These are phyloP conservation scores for Cubamyces sp. DNA, from an alignment of 768 basidiomycete genomes.

Conservation along the genomic window DNA sequence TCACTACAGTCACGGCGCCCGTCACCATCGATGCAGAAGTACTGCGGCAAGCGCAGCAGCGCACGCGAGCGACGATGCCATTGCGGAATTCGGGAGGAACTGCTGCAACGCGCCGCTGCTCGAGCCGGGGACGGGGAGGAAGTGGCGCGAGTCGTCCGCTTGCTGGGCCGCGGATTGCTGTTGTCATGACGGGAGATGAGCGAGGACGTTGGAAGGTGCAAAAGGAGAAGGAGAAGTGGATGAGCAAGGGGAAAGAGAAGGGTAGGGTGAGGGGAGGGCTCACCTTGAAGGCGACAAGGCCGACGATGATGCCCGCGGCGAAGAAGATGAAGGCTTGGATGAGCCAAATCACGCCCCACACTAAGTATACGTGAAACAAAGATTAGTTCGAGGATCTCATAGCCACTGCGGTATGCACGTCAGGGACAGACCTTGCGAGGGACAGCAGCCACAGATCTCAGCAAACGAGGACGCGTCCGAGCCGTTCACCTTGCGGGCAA, in stretches of 20 bases:
- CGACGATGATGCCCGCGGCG: slow-evolving; percentile 73
- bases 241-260: neutral
- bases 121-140: slow-evolving; percentile 64
- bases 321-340: slow-evolving; percentile 76
- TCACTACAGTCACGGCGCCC: neutral
- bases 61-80: slow-evolving; percentile 8
- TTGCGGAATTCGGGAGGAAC: neutral
- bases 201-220: too few species aligned
- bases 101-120: slow-evolving; percentile 25
- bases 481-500: slow-evolving; percentile 81
- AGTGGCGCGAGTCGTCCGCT: slow-evolving; percentile 51
- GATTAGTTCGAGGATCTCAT: too few species aligned
- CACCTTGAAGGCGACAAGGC: slow-evolving; percentile 83
- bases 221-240: neutral
- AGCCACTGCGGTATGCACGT: too few species aligned
- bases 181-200: neutral
- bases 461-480: slow-evolving; percentile 89
- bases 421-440: slow-evolving; percentile 62
- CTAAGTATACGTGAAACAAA: slow-evolving; percentile 39
- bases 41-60: neutral
- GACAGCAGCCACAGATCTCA: slow-evolving; percentile 82
- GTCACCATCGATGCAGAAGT: slow-evolving; percentile 13
- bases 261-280: slow-evolving; percentile 13
- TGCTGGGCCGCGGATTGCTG: slow-evolving; percentile 69
- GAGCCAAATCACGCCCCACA: slow-evolving; percentile 92